Evolutionary conservation across 2,329 filamentous ascomycete species (phyloP), one percentile per base, ranked within the genome.

Genomic region (Thelonectria discophora): DNA sequence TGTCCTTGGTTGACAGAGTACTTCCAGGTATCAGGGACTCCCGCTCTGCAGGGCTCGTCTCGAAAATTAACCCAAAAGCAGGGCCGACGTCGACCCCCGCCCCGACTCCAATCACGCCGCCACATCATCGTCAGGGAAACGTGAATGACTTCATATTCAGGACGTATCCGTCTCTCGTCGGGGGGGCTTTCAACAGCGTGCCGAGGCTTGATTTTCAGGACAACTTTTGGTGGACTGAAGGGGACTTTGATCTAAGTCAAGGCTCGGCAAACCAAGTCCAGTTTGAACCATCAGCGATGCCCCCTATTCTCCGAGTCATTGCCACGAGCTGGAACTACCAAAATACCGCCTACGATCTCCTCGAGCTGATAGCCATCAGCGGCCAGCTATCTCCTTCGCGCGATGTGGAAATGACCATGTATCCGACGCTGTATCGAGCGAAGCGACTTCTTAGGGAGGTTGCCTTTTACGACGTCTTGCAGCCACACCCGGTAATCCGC

Each of bases 211-310:
- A 87, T 66, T 86, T 84, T 57, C 77, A 82, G 32, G 85, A 87
- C 65, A 79, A 78, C 2, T 87, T 87, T 67, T 87, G 85, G 85
- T 85, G 83, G 82, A 83, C 81, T 15, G 83, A 84, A 48, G 69
- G 69, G 49, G 81, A 85, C 63, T 72, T 83, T 21, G 79, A 73
- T 45, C 61, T 72, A n/a, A 64, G 61, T 42, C 69, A 69, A 47
- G 68, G 68, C n/a, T 55, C 67, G 24, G 57, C 62, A 27, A 62
- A 60, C 12, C 62, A 60, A 5, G 34, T 57, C n/a, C 49, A 62
- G 2, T 46, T 60, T 15, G 68, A 69, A 58, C 69, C 77, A 11
- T 76, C 79, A 12, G 75, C 78, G 27, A 74, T 81, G 7, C 82
- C 85, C 0, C 83, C 84, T 0, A 76, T 84, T 2, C 73, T 88